phyloP scores from a whole-genome alignment of 805 yeast species.

The Wickerhamomyces queroliae region DNA sequence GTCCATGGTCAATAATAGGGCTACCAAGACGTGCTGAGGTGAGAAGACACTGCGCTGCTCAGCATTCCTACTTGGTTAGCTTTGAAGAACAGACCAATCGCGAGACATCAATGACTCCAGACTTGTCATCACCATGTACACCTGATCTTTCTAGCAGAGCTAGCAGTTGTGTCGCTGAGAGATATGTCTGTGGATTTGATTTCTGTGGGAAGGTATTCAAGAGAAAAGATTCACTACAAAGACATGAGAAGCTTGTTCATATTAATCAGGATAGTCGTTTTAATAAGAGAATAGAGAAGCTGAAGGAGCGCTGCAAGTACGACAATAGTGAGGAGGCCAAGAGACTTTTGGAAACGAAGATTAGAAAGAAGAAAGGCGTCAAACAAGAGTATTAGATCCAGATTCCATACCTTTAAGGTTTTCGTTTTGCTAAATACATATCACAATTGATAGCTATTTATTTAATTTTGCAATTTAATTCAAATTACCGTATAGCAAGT shows the following conservation, averaged over 20 bases:
- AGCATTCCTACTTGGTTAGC: conserved; percentile 25
- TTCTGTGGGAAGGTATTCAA: conserved; percentile 43
- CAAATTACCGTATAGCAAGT: no score
- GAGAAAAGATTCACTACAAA: conserved; percentile 45
- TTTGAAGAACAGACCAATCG: background rate
- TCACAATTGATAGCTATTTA: no score
- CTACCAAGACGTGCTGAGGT: conserved; percentile 43
- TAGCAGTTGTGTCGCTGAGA: background rate
- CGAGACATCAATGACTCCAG: background rate
- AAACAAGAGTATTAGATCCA: no score
- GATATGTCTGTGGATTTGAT: conserved; percentile 23
- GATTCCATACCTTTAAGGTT: no score
- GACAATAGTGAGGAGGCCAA: no score
- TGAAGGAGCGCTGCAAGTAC: background rate
- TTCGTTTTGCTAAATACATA: no score
- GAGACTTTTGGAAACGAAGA: no score
- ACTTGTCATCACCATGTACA: background rate
- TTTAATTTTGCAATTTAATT: no score
- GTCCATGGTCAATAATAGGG: conserved; percentile 46
- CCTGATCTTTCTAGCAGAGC: background rate
- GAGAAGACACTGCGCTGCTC: conserved; percentile 43
- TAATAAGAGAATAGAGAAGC: conserved; percentile 27
- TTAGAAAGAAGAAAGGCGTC: no score
- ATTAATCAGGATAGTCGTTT: conserved; percentile 32
- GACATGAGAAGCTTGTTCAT: conserved; percentile 51